Evolutionary conservation across 352 stramenopile genomes (phyloP).

Genomic region (Globisporangium nagaii): DNA sequence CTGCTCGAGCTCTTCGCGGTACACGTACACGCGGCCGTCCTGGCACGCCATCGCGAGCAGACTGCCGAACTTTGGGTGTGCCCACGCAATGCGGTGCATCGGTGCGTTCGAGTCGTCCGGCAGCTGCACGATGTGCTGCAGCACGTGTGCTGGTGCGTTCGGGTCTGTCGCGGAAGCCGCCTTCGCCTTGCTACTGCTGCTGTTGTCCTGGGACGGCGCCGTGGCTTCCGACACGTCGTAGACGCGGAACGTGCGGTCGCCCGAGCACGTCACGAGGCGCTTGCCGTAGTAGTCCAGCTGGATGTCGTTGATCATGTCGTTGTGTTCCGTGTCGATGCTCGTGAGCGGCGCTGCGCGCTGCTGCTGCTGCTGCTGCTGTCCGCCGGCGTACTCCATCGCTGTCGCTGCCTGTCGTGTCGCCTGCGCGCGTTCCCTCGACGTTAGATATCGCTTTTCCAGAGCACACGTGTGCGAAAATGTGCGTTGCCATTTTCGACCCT

Average conservation of each 20-base stretch:
- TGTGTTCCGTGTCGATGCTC: constrained; percentile 84
- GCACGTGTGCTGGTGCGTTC: constrained; percentile 15
- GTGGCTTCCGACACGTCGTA: constrained; percentile 73
- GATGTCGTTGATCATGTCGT: constrained; percentile 88
- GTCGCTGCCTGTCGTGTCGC: not conserved
- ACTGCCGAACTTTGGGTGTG: constrained; percentile 81
- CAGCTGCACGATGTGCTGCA: constrained; percentile 63
- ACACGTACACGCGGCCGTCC: constrained; percentile 84
- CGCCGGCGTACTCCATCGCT: constrained; percentile 9
- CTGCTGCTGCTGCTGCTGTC: constrained; percentile 17
- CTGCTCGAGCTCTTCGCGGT: constrained; percentile 69
- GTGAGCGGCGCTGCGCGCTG: constrained; percentile 33
- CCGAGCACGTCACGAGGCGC: constrained; percentile 73
- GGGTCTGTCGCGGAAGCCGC: not conserved
- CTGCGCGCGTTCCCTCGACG: no score
- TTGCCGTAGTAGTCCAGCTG: constrained; percentile 88
- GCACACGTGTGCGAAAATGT: not conserved
- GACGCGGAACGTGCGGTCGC: constrained; percentile 77
- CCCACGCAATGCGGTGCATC: constrained; percentile 78
- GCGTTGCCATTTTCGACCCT: no score
- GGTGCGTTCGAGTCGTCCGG: constrained; percentile 60
- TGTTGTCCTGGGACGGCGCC: constrained; percentile 7
- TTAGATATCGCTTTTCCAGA: not conserved
- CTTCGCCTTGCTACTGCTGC: constrained; percentile 9
- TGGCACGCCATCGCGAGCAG: constrained; percentile 72